Conservation (phyloP, 2,329 filamentous ascomycete genomes). For the Furcasterigmium furcatum region DNA sequence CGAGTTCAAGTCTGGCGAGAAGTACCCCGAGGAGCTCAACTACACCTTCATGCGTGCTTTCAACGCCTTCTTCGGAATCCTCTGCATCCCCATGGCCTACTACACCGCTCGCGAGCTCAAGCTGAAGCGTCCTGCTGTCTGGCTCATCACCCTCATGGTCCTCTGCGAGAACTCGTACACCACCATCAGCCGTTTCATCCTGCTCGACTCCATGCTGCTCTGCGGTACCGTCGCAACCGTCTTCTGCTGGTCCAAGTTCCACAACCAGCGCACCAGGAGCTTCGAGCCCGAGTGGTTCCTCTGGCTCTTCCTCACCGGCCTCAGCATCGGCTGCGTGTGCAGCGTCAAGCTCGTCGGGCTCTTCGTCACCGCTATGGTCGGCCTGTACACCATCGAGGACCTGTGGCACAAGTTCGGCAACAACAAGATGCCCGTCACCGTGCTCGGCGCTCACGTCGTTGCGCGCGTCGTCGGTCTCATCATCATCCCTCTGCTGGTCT, state of each 20-base stretch:
- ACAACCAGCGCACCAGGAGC: constrained; percentile 78
- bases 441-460: constrained; percentile 72
- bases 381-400: constrained; percentile 93
- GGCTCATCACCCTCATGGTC: constrained; percentile 95
- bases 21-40: constrained; percentile 88
- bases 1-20: constrained; percentile 98
- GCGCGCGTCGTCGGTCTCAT: constrained; percentile 86
- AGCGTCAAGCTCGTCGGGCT: constrained; percentile 98
- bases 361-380: constrained; percentile 92
- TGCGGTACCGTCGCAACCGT: constrained; percentile 98
- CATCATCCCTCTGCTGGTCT: constrained; percentile 82
- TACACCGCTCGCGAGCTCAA: constrained; percentile 90
- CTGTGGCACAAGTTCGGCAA: constrained; percentile 98
- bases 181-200: constrained; percentile 96
- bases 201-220: constrained; percentile 96
- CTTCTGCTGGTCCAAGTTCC: constrained; percentile 96
- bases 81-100: constrained; percentile 92
- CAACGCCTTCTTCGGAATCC: constrained; percentile 90
- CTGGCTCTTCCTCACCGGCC: constrained; percentile 89
- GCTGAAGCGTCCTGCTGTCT: constrained; percentile 81
- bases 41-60: constrained; percentile 99
- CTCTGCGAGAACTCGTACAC: constrained; percentile 99
- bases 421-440: constrained; percentile 76
- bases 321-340: constrained; percentile 97
- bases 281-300: constrained; percentile 92